Evolutionary conservation across 2,329 filamentous ascomycete genomes (phyloP).

Genomic region (Helotiales sp.): DNA sequence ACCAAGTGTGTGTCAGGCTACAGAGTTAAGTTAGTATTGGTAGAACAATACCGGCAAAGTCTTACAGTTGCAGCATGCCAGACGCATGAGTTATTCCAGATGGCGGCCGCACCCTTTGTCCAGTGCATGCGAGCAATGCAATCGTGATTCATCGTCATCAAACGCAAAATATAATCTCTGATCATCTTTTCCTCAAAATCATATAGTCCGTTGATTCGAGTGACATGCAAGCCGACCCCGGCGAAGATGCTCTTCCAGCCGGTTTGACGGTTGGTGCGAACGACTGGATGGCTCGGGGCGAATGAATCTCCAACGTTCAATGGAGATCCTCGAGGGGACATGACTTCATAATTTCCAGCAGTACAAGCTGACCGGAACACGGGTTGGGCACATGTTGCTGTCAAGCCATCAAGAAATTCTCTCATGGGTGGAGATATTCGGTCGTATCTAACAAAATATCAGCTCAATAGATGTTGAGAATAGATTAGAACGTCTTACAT

Average conservation of each 20-base stretch:
- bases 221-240: slow-evolving; percentile 54
- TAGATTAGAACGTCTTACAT: neutral
- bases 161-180: slow-evolving; percentile 54
- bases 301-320: slow-evolving; percentile 54
- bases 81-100: slow-evolving; percentile 61
- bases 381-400: slow-evolving; percentile 1
- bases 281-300: slow-evolving; percentile 45
- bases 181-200: slow-evolving; percentile 54
- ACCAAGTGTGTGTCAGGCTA: slow-evolving; percentile 57
- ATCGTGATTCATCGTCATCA: slow-evolving; percentile 59
- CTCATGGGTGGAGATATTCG: slow-evolving; percentile 47
- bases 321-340: slow-evolving; percentile 42
- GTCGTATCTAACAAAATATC: slow-evolving; percentile 53
- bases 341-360: slow-evolving; percentile 43
- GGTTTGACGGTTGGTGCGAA: slow-evolving; percentile 60
- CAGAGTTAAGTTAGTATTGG: neutral
- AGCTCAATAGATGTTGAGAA: neutral
- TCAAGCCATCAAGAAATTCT: slow-evolving; percentile 11
- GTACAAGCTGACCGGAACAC: neutral
- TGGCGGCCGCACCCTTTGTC: slow-evolving; percentile 47
- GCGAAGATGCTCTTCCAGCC: slow-evolving; percentile 60
- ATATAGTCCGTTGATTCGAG: slow-evolving; percentile 55
- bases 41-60: neutral
- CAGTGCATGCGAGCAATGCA: slow-evolving; percentile 51
- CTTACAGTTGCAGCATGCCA: slow-evolving; percentile 57